Evolutionary conservation across 75 land plant species (phyloP).

Genomic region (Pseudotsuga menziesii): DNA sequence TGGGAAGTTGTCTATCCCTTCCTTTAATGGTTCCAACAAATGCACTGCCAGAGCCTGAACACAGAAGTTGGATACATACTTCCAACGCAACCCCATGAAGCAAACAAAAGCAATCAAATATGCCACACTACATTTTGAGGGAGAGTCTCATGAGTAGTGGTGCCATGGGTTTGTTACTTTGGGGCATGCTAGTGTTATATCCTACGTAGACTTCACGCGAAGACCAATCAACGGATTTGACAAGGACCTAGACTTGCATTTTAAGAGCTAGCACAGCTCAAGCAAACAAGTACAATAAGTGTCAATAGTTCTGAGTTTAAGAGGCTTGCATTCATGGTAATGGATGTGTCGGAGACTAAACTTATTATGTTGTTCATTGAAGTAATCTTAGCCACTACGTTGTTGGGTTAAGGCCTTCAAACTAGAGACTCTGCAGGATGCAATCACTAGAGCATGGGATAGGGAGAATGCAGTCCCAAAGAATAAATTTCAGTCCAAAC

Average conservation of each 20-base stretch:
- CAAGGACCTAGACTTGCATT: neutral
- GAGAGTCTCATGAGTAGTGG: neutral
- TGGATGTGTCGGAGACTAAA: neutral
- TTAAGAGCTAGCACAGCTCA: neutral
- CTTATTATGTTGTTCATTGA: neutral
- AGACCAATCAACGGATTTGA: neutral
- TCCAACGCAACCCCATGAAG: too few relatives aligned
- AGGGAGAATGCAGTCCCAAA: too few relatives aligned
- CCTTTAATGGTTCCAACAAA: too few relatives aligned
- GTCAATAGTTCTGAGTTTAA: neutral
- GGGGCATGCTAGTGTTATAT: neutral
- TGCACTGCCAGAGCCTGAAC: too few relatives aligned
- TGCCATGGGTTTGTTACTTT: neutral
- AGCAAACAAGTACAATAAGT: neutral
- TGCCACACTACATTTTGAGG: neutral
- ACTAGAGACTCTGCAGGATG: too few relatives aligned
- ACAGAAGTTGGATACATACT: too few relatives aligned
- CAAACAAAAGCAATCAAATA: too few relatives aligned
- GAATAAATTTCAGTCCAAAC: too few relatives aligned
- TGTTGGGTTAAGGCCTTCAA: too few relatives aligned
- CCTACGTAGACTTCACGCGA: neutral
- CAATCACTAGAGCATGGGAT: too few relatives aligned
- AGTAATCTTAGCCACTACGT: too few relatives aligned
- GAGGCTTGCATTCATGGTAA: neutral
- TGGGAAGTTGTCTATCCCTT: too few relatives aligned